Base-by-base conservation (phyloP, 1,284 basidiomycete genomes). In the Megacollybia platyphylla region DNA sequence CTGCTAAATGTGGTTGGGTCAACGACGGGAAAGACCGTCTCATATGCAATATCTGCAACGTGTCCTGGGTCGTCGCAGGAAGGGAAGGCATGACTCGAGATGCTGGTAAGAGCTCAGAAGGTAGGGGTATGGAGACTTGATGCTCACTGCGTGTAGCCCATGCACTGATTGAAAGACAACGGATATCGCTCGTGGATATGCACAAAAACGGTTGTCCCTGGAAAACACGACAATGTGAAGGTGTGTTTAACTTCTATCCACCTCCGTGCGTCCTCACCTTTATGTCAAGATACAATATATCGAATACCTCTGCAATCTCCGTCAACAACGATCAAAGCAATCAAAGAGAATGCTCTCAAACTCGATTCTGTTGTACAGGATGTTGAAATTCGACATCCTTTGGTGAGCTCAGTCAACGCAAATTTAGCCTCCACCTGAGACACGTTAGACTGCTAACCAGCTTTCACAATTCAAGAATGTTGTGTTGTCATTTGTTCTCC, bases 161-260 rank as follows among this genome's bases (percentile, higher is more conserved):
- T 55, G 55, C 74, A 10, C 62, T 87, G 45, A 61, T 85, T 27
- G 81, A 85, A 55, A 87, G 80, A 52, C 86, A 88, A 54, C 68
- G 70, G 5, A 48, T 54, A 2, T 71, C 70, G 32, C 60, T 88
- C 6, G 72, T 87, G 1, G 70, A 74, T 9, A 69, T 69, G 54
- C 86, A 88, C 55, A 87, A 86, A 55, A 66, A 76, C 42, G 80
- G 82, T 0, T 88, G 85, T 53, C 86, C 86, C 2, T 88, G 86
- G 86, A 84, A 73, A 57, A 65, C 67, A 27, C 70, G 73, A 43
- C 85, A 88, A 55, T 87, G 85, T 51, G 82, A 87, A 57, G 59
- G 86, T 87, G 52, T 50, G 73, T 62, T 31, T 46, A 24, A 32
- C 18, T 31, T 35, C 43, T 26, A 26, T 32, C 17, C 4, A 41